These are phyloP conservation scores for Primulina eburnea DNA, from an alignment of 257 asterid species.

Conservation along the genomic window DNA sequence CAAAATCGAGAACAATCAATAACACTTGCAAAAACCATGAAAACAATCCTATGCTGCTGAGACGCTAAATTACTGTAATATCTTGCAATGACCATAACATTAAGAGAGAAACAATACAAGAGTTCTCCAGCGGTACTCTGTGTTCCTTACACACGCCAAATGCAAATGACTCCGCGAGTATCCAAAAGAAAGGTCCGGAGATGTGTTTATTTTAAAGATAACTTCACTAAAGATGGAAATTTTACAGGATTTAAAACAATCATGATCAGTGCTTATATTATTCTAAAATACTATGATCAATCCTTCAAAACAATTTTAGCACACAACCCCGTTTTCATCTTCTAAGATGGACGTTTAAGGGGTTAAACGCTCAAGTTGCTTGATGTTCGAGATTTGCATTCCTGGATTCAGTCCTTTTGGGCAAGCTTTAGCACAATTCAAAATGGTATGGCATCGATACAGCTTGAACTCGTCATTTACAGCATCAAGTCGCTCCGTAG, in stretches of 20 bases:
- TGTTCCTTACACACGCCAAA: background rate
- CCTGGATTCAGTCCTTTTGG: conserved; percentile 97
- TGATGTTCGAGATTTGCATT: conserved; percentile 86
- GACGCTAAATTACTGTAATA: too few species aligned
- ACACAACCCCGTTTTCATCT: conserved; percentile 11
- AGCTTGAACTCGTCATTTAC: conserved; percentile 82
- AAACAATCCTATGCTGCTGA: too few species aligned
- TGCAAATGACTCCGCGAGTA: background rate
- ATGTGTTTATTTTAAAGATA: conserved; percentile 8
- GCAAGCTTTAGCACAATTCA: conserved; percentile 94
- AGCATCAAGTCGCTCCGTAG: conserved; percentile 86
- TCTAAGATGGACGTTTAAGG: conserved; percentile 26
- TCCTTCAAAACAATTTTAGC: conserved; percentile 26
- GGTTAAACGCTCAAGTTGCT: conserved; percentile 59
- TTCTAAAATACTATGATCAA: conserved; percentile 25
- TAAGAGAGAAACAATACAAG: background rate
- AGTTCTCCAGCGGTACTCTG: background rate
- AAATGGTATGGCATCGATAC: conserved; percentile 85
- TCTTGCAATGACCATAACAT: background rate
- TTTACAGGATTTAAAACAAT: conserved; percentile 20
- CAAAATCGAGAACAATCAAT: background rate
- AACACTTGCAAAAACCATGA: too few species aligned
- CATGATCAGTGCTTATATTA: conserved; percentile 18
- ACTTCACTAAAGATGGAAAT: conserved; percentile 9
- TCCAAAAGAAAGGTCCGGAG: background rate